Evolutionary conservation across 305 asterid genomes (phyloP), one percentile per base, ranked within the genome.

Genomic region (Euphrasia arctica): DNA sequence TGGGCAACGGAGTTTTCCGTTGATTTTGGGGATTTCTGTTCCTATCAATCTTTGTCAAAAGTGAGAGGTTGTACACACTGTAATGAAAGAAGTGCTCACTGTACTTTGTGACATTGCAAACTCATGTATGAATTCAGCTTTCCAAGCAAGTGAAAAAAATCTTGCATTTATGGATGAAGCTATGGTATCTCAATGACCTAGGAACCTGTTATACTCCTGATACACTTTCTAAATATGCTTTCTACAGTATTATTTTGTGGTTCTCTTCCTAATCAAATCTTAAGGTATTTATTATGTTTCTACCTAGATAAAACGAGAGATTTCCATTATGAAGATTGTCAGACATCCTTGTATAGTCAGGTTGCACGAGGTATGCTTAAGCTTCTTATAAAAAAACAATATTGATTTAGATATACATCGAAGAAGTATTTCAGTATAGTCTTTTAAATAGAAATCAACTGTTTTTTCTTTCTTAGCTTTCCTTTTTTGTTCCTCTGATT

Each of bases 281-380:
- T 31, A 31, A 45, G 32, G 43, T 47, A 57, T 72, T 49, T 64
- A 10, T 67, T 67, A 50, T 55, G 63, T 75, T 74, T 67, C 57
- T 77, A 80, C 18, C 66, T 77, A 89, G 98, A 89, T 91, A 61
- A 85, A 91, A 75, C 79, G 90, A 67, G 98, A 91, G 82, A 91
- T 91, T 58, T 91, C 95, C 59, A 79, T 91, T 51, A 91, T 91
- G 98, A 91, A 91, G 90, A 87, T 91, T 60, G 91, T 91, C 63
- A 77, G 95, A 69, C 98, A 91, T 81, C 97, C 97, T 32, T 75
- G 82, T 72, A 80, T 91, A 54, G 92, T 91, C 60, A 79, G 85
- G 79, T 85, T 89, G 68, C 90, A 91, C 64, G 96, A 91, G 95
- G 98, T 91, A 80, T 68, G 71, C 54, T 56, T 54, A 10, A 55